Base-by-base conservation (phyloP, 202 grass and related monocot species). In the Setaria italica region DNA sequence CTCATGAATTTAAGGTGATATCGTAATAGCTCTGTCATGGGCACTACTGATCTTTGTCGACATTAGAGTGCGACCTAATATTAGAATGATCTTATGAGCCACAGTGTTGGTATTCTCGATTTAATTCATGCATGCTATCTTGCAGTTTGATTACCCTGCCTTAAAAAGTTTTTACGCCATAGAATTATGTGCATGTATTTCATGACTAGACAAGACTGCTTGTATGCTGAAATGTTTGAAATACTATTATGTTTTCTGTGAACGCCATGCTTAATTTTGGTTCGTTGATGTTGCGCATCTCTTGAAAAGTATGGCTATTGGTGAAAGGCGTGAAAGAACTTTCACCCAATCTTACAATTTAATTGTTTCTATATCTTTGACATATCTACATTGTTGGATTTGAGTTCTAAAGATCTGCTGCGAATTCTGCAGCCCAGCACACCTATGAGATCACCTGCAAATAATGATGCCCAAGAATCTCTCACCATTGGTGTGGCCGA, bases 401-500 rank as follows among this genome's bases (percentile, higher is more conserved):
- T 63, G 66, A 78, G 14, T 62, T 85, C 7, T 66, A 49, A 81
- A 64, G 33, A 21, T 70, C 77, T 76, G 0, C 13, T 86, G 62
- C 70, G 78, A 8, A 46, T 35, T 78, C 20, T 86, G 67, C 79
- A 85, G 90, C 80, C 87, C 35, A 74, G 76, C 62, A 87, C 87
- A 73, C 87, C 90, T 74, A 76, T 80, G 54, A 89, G 94, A 41
- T 91, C 92, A 0, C 85, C 93, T 83, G 82, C 70, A 77, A 87
- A 67, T 80, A 88, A 79, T 82, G 93, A 90, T 54, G 87, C 82
- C 55, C 94, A 91, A 73, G 86, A 92, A 21, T 96, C 97, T 9
- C 62, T 86, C 75, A 99, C 97, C 66, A 94, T 99, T 42, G 88
- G 91, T 80, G 55, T 99, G 33, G 93, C 93, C 6, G 97, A 99